phyloP scores from a whole-genome alignment of 169 alveolate species.

The Cryptosporidium parvum region DNA sequence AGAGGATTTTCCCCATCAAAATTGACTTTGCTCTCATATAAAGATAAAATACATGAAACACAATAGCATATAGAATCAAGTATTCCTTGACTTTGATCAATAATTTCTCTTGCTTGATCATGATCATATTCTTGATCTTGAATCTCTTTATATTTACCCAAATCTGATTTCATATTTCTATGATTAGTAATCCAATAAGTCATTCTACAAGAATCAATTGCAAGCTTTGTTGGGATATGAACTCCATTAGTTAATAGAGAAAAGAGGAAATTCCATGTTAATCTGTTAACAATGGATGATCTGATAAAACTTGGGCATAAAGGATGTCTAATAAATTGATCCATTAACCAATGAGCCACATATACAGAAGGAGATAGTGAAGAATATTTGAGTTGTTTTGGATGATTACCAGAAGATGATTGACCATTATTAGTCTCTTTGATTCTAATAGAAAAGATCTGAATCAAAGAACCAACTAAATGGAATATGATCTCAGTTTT shows the following conservation, averaged over 20 bases:
- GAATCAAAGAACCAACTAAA: constrained; percentile 85
- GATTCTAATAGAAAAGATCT: constrained; percentile 77
- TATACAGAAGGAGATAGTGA: constrained; percentile 86
- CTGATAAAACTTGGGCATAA: constrained; percentile 87
- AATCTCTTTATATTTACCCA: neutral
- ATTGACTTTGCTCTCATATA: constrained; percentile 41
- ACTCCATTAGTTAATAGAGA: constrained; percentile 86
- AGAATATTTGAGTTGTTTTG: constrained; percentile 77
- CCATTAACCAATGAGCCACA: constrained; percentile 90
- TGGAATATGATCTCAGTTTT: constrained; percentile 85
- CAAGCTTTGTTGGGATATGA: constrained; percentile 87
- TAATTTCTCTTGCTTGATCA: neutral
- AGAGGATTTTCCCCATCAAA: constrained; percentile 21
- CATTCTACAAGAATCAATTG: constrained; percentile 86
- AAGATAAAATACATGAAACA: constrained; percentile 55
- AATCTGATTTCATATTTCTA: neutral
- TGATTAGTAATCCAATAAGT: constrained; percentile 80
- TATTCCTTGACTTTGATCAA: constrained; percentile 52
- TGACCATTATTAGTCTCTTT: constrained; percentile 34
- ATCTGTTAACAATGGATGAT: constrained; percentile 80
- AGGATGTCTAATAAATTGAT: constrained; percentile 88
- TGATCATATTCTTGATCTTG: neutral
- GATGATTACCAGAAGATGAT: neutral
- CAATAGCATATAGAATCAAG: constrained; percentile 70
- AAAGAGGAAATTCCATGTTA: constrained; percentile 83